These are phyloP conservation scores for Singerocomus rubriflavus DNA, from an alignment of 1,284 basidiomycete genomes.

Conservation along the genomic window DNA sequence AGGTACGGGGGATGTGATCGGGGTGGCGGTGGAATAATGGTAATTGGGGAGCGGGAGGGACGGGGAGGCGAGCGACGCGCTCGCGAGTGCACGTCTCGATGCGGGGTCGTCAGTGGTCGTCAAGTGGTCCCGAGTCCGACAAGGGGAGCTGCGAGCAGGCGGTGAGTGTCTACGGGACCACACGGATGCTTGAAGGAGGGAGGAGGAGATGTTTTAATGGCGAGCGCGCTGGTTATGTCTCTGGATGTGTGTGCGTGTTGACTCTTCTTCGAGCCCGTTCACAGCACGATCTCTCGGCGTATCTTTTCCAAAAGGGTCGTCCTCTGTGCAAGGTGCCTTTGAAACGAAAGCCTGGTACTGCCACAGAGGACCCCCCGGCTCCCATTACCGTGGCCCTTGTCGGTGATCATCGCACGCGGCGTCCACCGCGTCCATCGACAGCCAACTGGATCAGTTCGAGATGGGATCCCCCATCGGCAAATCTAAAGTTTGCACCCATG, in stretches of 20 bases:
- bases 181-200: too few relatives aligned
- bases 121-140: slow-evolving; percentile 10
- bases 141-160: too few relatives aligned
- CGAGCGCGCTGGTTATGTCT: slow-evolving; percentile 11
- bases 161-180: too few relatives aligned
- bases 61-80: slow-evolving; percentile 14
- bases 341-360: slow-evolving; percentile 15
- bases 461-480: slow-evolving; percentile 23
- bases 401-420: slow-evolving; percentile 29
- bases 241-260: slow-evolving; percentile 33
- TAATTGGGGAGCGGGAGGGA: slow-evolving; percentile 18
- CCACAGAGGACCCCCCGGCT: slow-evolving; percentile 14
- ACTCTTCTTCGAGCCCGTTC: slow-evolving; percentile 19
- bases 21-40: slow-evolving; percentile 34
- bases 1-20: slow-evolving; percentile 33
- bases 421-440: slow-evolving; percentile 1
- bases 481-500: slow-evolving; percentile 33
- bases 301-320: slow-evolving; percentile 29
- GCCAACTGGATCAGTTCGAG: slow-evolving; percentile 12
- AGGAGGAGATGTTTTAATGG: slow-evolving; percentile 21
- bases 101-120: slow-evolving; percentile 32
- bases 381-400: slow-evolving; percentile 17
- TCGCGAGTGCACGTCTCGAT: not conserved
- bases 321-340: slow-evolving; percentile 29
- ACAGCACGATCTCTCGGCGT: slow-evolving; percentile 30